A percentile compares a stretch with the other conserved stretches of the same genome.
Evolutionary conservation across 2,329 filamentous ascomycete species (phyloP).

Genomic region (Fusarium staphyleae): DNA sequence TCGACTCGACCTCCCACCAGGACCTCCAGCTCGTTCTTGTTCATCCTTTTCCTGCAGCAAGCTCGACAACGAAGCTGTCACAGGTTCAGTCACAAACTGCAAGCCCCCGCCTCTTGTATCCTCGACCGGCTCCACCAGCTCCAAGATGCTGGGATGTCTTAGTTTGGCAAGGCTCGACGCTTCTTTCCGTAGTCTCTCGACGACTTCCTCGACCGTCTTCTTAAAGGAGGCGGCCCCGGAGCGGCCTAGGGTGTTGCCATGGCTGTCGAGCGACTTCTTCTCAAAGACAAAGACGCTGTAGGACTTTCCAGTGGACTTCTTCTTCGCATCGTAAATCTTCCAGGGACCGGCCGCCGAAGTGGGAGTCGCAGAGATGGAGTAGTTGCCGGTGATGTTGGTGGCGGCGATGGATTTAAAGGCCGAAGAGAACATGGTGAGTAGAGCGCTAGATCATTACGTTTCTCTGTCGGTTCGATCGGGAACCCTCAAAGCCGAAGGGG

Average conservation of each 20-base stretch:
- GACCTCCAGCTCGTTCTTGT: conserved; percentile 74
- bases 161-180: conserved; percentile 87
- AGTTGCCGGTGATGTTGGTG: conserved; percentile 90
- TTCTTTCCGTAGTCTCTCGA: conserved; percentile 91
- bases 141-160: conserved; percentile 89
- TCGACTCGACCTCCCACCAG: conserved; percentile 75
- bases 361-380: conserved; percentile 77
- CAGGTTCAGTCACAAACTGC: conserved; percentile 93
- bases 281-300: conserved; percentile 97
- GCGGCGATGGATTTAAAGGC: conserved; percentile 92
- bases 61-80: conserved; percentile 86
- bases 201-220: conserved; percentile 84
- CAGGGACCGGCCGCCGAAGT: conserved; percentile 88
- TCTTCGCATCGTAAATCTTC: conserved; percentile 98
- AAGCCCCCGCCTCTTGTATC: conserved; percentile 90
- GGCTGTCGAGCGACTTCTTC: conserved; percentile 78
- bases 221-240: conserved; percentile 71
- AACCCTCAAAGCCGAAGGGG: too few relatives aligned
- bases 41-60: conserved; percentile 89
- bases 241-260: conserved; percentile 49
- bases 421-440: conserved; percentile 79
- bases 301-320: conserved; percentile 88
- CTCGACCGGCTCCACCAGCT: conserved; percentile 93
- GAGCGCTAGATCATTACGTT: too few relatives aligned
- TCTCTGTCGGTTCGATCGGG: too few relatives aligned